Conservation (phyloP, 1,139 yeast species). For the Protomyces arabidopsidicola region DNA sequence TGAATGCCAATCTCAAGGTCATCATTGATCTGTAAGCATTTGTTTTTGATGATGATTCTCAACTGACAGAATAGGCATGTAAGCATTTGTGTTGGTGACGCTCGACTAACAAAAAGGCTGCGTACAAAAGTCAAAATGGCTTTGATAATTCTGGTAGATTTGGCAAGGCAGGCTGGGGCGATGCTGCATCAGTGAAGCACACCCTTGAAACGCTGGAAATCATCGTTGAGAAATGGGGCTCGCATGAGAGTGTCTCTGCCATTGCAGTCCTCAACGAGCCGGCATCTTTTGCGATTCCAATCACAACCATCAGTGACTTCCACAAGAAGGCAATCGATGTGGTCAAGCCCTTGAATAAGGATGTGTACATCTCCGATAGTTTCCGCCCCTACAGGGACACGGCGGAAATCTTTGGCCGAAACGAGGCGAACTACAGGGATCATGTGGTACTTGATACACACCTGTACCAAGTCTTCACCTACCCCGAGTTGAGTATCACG, state of each 20-base stretch:
- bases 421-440: not conserved
- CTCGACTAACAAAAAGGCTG: too few species aligned
- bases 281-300: conserved; percentile 60
- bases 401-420: too few species aligned
- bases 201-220: conserved; percentile 50
- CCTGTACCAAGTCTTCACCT: conserved; percentile 77
- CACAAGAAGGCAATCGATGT: conserved; percentile 38
- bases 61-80: too few species aligned
- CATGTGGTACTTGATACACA: conserved; percentile 31
- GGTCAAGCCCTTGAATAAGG: not conserved
- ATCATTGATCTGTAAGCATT: too few species aligned
- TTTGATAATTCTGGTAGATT: conserved; percentile 90
- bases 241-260: conserved; percentile 68
- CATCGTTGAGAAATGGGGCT: conserved; percentile 54
- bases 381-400: not conserved
- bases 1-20: conserved; percentile 57
- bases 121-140: conserved; percentile 69
- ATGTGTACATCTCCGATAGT: not conserved
- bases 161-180: conserved; percentile 51
- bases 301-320: conserved; percentile 55
- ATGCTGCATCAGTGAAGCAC: conserved; percentile 44
- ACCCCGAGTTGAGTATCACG: conserved; percentile 53
- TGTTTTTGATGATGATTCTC: too few species aligned
- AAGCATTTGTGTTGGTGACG: too few species aligned
- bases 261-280: conserved; percentile 89